A percentile compares a stretch with the other conserved stretches of the same genome.
phyloP scores from a whole-genome alignment of 352 stramenopile species.

The Saprolegnia parasitica region DNA sequence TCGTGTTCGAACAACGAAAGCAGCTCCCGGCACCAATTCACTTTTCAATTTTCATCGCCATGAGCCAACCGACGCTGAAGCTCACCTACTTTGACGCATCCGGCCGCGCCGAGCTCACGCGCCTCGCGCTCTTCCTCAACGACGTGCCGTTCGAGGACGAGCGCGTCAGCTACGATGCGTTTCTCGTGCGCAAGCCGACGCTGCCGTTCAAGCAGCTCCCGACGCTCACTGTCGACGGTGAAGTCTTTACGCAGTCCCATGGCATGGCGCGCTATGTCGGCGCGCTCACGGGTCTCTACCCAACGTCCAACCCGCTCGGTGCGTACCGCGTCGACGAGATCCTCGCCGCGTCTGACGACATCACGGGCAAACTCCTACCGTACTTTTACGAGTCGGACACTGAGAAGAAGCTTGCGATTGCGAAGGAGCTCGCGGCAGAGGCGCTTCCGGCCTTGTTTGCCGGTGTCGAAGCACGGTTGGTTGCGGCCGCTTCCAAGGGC shows the following conservation, averaged over 20 bases:
- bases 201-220: constrained; percentile 46
- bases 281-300: constrained; percentile 42
- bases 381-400: too few species aligned
- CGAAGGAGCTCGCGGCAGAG: too few species aligned
- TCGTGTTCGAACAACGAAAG: too few species aligned
- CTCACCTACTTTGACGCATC: constrained; percentile 47
- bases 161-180: constrained; percentile 38
- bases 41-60: too few species aligned
- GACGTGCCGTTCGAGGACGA: constrained; percentile 50
- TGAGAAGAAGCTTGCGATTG: too few species aligned
- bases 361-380: too few species aligned
- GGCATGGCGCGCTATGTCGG: constrained; percentile 60
- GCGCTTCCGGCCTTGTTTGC: too few species aligned
- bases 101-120: constrained; percentile 43
- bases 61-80: constrained; percentile 30
- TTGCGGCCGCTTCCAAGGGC: too few species aligned
- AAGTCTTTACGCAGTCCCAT: constrained; percentile 32
- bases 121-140: constrained; percentile 45
- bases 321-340: constrained; percentile 44
- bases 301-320: constrained; percentile 31
- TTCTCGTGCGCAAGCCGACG: constrained; percentile 33
- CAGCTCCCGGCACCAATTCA: too few species aligned
- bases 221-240: constrained; percentile 46
- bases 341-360: too few species aligned
- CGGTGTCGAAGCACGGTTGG: too few species aligned